Percentiles rank a stretch among this genome's conserved stretches.
These are phyloP conservation scores for Bertia moriformis DNA, from an alignment of 2,329 filamentous ascomycete species.

Conservation along the genomic window DNA sequence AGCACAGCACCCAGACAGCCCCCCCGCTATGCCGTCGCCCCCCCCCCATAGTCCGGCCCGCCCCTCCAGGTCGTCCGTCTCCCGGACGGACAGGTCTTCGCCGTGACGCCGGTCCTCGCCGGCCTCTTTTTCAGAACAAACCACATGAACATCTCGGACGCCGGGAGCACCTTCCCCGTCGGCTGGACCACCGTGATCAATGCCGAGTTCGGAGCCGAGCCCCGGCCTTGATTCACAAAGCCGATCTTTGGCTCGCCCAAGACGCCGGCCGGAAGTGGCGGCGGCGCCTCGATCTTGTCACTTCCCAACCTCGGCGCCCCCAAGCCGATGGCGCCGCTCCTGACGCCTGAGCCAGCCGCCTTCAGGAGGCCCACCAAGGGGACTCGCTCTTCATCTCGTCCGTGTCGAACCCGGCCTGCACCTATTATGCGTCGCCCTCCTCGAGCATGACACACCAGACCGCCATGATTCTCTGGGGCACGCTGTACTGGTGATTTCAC, in stretches of 20 bases:
- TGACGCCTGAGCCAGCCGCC: neutral
- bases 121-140: constrained; percentile 79
- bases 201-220: constrained; percentile 30
- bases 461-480: constrained; percentile 4
- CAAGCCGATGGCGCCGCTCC: neutral
- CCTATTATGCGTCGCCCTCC: neutral
- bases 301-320: neutral
- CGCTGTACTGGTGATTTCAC: constrained; percentile 9
- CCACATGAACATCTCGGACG: constrained; percentile 54
- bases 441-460: neutral
- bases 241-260: constrained; percentile 12
- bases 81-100: constrained; percentile 76
- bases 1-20: neutral
- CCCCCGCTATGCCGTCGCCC: neutral
- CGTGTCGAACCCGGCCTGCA: neutral
- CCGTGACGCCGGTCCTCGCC: constrained; percentile 76
- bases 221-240: constrained; percentile 6
- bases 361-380: neutral
- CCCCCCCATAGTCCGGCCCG: constrained; percentile 1
- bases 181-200: constrained; percentile 85
- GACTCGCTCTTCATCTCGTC: neutral
- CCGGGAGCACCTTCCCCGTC: constrained; percentile 60
- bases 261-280: too few species aligned
- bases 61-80: constrained; percentile 50
- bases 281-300: too few species aligned